phyloP scores from a whole-genome alignment of 2,329 filamentous ascomycete species.

The Gnomoniopsis sp. region DNA sequence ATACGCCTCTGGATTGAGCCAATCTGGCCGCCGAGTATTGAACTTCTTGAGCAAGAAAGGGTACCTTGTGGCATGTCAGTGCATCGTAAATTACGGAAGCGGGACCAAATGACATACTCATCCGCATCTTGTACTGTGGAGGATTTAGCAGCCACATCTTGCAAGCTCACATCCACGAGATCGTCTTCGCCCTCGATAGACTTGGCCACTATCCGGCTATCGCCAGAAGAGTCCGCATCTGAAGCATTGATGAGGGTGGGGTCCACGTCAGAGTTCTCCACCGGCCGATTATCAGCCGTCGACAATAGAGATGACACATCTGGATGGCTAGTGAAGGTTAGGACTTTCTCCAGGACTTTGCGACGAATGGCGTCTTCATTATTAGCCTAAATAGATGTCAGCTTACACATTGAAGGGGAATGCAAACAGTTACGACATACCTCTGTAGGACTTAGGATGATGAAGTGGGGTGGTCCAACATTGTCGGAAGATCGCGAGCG shows the following conservation, averaged over 20 bases:
- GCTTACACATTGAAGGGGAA: slow-evolving; percentile 30
- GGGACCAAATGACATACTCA: slow-evolving; percentile 24
- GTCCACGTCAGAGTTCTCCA: slow-evolving; percentile 62
- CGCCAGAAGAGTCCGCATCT: slow-evolving; percentile 63
- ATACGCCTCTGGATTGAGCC: slow-evolving; percentile 48
- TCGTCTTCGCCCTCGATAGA: slow-evolving; percentile 88
- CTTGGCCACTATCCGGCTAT: slow-evolving; percentile 63
- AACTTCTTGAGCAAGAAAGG: slow-evolving; percentile 41
- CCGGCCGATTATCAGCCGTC: slow-evolving; percentile 41
- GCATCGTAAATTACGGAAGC: background rate
- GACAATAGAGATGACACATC: slow-evolving; percentile 1
- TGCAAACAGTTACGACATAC: slow-evolving; percentile 32
- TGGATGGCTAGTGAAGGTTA: slow-evolving; percentile 70
- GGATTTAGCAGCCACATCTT: slow-evolving; percentile 47
- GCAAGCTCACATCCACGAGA: slow-evolving; percentile 87
- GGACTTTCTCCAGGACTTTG: slow-evolving; percentile 74
- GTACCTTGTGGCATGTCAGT: slow-evolving; percentile 18
- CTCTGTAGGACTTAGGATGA: slow-evolving; percentile 73
- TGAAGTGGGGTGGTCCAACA: slow-evolving; percentile 60
- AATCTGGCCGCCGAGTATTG: slow-evolving; percentile 50
- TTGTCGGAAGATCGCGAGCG: slow-evolving; percentile 25
- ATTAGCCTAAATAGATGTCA: slow-evolving; percentile 35
- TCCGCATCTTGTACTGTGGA: slow-evolving; percentile 16
- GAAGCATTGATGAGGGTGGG: slow-evolving; percentile 63
- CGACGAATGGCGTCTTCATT: slow-evolving; percentile 69